These are phyloP conservation scores for Pseudocercospora cruenta DNA, from an alignment of 2,329 filamentous ascomycete genomes.

Conservation along the genomic window DNA sequence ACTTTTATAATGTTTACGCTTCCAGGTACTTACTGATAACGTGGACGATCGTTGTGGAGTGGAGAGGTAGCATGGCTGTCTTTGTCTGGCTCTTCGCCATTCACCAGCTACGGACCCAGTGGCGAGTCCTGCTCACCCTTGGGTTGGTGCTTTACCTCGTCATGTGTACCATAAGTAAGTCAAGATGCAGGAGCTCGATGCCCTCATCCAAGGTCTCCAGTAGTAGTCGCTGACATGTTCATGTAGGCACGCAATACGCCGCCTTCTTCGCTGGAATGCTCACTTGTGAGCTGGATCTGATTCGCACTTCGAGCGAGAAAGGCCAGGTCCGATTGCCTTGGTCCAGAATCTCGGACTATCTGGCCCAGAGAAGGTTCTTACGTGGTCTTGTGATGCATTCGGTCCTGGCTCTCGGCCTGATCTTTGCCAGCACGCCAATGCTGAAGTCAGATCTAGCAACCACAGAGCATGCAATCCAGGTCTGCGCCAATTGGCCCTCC, in stretches of 20 bases:
- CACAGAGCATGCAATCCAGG: conserved; percentile 6
- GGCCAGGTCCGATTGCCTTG: conserved; percentile 19
- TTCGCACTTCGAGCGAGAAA: conserved; percentile 45
- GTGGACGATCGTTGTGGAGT: conserved; percentile 68
- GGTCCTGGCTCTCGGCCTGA: conserved; percentile 18
- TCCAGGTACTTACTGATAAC: conserved; percentile 28
- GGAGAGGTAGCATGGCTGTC: conserved; percentile 64
- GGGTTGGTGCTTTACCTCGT: conserved; percentile 23
- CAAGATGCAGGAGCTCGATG: no score
- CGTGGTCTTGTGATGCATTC: conserved; percentile 19
- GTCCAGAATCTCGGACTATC: conserved; percentile 10
- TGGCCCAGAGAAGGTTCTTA: conserved; percentile 5
- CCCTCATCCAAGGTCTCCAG: no score
- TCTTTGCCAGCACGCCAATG: conserved; percentile 18
- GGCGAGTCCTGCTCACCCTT: conserved; percentile 18
- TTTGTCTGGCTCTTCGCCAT: conserved; percentile 62
- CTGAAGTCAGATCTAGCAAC: neutral
- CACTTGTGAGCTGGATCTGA: conserved; percentile 62
- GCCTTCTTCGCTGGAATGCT: conserved; percentile 66
- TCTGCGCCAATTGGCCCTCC: conserved; percentile 15
- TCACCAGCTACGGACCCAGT: conserved; percentile 16
- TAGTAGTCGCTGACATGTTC: no score
- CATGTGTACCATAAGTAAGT: conserved; percentile 11
- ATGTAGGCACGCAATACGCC: conserved; percentile 59
- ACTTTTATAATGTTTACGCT: conserved; percentile 21